Evolutionary conservation across 2,329 filamentous ascomycete species (phyloP), one percentile per base, ranked within the genome.

Genomic region (Chaetomium sp.): DNA sequence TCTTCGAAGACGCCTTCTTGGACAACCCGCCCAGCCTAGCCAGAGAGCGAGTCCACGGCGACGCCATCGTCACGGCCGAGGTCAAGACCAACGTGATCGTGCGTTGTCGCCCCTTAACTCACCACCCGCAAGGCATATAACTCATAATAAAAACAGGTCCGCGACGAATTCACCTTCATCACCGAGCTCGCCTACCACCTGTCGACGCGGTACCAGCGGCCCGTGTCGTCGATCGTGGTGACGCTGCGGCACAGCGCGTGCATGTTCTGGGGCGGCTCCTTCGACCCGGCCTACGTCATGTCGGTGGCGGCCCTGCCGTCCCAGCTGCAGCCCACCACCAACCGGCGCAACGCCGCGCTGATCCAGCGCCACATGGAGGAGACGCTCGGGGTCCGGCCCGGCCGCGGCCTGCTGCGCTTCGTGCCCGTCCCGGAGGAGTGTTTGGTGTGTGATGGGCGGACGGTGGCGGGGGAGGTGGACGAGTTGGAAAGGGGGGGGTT

Each of bases 211-310:
- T 97, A 93, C 74, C 87, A 90, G 66, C 86, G 91, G 31, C 87
- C 91, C 2, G 83, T 91, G 63, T 85, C 87, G 2, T 90, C 87
- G 9, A 87, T 96, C 64, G 85, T 91, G 73, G 85, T 96, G 55
- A 89, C 86, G 1, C 79, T 96, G n/a, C 85, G 90, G 50, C 91
- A 95, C 72, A 88, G 89, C 29, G 84, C 86, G 16, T 91, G 89
- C 72, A 85, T 97, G 70, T 80, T 92, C 62, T 89, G 94, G 66
- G 90, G 86, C 1, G 90, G 88, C 42, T 88, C 87, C 5, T 90
- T 91, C 68, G 89, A 93, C 58, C 90, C 91, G 3, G 90, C 91
- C 23, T 97, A 97, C 73, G 84, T 88, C 65, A 81, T 96, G 72
- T 89, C 86, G 38, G 85, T 97, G 65, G 88, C 85, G 42, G 88